Evolutionary conservation across 345 rosid genomes (phyloP).

Genomic region (Sonneratia alba): DNA sequence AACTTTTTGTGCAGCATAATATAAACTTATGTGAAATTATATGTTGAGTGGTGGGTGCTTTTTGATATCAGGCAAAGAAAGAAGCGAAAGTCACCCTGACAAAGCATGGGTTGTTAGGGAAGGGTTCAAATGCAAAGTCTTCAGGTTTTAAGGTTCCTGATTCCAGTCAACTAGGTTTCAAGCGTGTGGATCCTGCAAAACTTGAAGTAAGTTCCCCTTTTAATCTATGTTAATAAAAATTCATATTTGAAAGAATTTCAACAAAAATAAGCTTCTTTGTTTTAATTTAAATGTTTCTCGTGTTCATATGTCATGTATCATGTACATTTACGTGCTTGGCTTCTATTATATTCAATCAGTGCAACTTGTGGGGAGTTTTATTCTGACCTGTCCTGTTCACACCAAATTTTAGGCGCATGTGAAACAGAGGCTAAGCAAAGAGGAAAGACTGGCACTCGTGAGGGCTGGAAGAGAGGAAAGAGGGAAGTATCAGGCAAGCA

Average conservation of each 20-base stretch:
- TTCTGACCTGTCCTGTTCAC: neutral
- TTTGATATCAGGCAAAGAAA: constrained; percentile 49
- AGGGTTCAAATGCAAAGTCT: constrained; percentile 14
- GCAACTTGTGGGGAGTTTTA: neutral
- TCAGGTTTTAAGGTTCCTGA: constrained; percentile 45
- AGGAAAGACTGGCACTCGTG: constrained; percentile 66
- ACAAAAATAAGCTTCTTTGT: neutral
- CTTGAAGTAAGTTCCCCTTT: constrained; percentile 60
- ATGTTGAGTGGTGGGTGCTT: neutral
- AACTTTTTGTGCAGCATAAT: neutral
- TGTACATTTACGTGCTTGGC: neutral
- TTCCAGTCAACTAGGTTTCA: constrained; percentile 62
- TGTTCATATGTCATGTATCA: neutral
- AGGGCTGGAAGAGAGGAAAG: constrained; percentile 87
- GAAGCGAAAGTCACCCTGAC: constrained; percentile 56
- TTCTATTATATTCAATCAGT: neutral
- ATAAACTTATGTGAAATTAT: neutral
- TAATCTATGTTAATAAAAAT: neutral
- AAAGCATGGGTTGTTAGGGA: constrained; percentile 46
- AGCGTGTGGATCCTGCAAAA: constrained; percentile 76
- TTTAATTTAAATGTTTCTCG: neutral
- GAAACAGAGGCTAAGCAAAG: constrained; percentile 62
- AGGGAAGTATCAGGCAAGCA: constrained; percentile 54
- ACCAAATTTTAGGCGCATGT: constrained; percentile 56
- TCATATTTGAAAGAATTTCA: neutral